Evolutionary conservation across 768 basidiomycete species (phyloP), one percentile per base, ranked within the genome.

Genomic region (Boletus pseudopeckii): DNA sequence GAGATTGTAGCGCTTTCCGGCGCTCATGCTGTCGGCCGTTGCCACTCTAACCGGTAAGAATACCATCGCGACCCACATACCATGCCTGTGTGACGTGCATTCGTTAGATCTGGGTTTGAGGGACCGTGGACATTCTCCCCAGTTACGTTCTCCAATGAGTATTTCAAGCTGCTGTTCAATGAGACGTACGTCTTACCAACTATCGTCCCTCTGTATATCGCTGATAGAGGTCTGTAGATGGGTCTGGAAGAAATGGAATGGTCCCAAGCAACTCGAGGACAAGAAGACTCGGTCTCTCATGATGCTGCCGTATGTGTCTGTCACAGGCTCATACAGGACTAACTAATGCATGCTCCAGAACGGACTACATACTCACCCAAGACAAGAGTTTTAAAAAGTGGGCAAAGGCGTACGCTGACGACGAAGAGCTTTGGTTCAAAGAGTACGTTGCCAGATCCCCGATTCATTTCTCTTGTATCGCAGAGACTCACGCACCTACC

Each of bases 71-170:
- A 37, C 13, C 7, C 62, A 8, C 13, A 14, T 32, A 9, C 7
- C 37, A 7, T 30, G 5, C 28, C 7, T 41, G 7, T 24, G 18
- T 45, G n/a, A 11, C 1, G n/a, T 30, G 30, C 30, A 18, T 44
- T 46, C 8, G 40, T 18, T 41, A 79, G 81, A 48, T 90, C 88
- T 53, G 90, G 90, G 39, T 95, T 86, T 68, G 85, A 90, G 7
- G 92, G 90, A 11, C 92, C 90, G n/a, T 93, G 90, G 92, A 93
- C 93, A 2, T 94, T 95, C 82, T 90, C 92, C 15, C 93, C 94
- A 4, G 90, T 83, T 20, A 90, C 90, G 3, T 69, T 94, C 63
- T 87, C 88, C 39, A 94, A 95, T 70, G 90, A 91, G 65, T 95
- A 76, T 76, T 94, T 75, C 82, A 85, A 84, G 63, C 81, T 98